Evolutionary conservation across 108 stramenopile genomes (phyloP), one percentile per base, ranked within the genome.

Genomic region (Cyclotella sp.): DNA sequence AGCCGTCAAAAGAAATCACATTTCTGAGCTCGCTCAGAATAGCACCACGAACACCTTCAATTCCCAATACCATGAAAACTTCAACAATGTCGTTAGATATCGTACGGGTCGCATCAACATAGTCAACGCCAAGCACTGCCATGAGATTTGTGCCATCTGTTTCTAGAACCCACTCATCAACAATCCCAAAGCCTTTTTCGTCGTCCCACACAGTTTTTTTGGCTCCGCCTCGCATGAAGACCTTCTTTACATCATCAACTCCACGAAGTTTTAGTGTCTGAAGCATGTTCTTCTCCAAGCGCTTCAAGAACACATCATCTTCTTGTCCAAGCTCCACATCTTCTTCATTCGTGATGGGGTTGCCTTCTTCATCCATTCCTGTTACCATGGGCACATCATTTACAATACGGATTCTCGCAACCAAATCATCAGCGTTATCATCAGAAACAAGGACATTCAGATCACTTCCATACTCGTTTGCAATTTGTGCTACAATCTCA

Each of bases 91-190:
- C 96, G 84, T 99, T 99, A 29, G 92, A 91, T 46, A 89, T 86
- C 8, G 98, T 97, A 42, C 97, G 86, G 9, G 91, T 86, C n/a
- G 86, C 79, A 82, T 99, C 99, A 42, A 99, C 97, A 76, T 89
- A 94, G 53, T 96, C 94, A 61, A 93, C 91, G 12, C 93, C 96
- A 29, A 98, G 90, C 21, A 97, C 93, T 65, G 90, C 95, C 89
- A 96, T 87, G 13, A 98, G 91, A 72, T 97, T 98, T 44, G 98
- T 95, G 21, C 98, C 98, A 78, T 99, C 98, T 13, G 98, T 99
- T 76, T 98, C 97, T 27, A 99, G 85, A 40, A 99, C 93, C 96
- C 95, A 97, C 78, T 97, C 97, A 65, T 93, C 86, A 68, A 78
- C 63, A 49, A 79, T 86, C n/a, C 84, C 87, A 75, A 97, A 95